Conservation (phyloP, 345 rosid genomes). For the Eutrema heterophyllum region DNA sequence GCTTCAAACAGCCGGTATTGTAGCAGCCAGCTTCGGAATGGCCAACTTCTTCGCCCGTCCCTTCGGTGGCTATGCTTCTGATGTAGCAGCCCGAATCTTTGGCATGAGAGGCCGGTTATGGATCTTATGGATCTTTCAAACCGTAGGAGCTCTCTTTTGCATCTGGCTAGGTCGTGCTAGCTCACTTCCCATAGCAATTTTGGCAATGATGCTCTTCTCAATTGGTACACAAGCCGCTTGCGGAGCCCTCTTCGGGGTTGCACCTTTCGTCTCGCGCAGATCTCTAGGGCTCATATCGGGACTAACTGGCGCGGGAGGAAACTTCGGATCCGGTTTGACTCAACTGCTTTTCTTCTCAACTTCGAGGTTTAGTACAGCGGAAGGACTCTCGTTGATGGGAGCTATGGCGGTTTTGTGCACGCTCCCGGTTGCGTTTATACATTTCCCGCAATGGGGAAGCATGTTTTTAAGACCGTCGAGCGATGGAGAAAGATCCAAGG, state of each 20-base stretch:
- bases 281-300: slow-evolving; percentile 80
- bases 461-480: slow-evolving; percentile 60
- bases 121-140: slow-evolving; percentile 69
- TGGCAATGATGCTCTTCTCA: slow-evolving; percentile 75
- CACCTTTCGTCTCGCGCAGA: slow-evolving; percentile 68
- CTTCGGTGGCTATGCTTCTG: slow-evolving; percentile 70
- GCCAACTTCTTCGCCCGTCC: slow-evolving; percentile 77
- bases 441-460: slow-evolving; percentile 85
- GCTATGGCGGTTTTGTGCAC: slow-evolving; percentile 62
- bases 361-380: slow-evolving; percentile 44
- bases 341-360: slow-evolving; percentile 62
- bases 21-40: slow-evolving; percentile 86
- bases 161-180: slow-evolving; percentile 67
- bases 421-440: slow-evolving; percentile 53
- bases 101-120: slow-evolving; percentile 89
- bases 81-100: slow-evolving; percentile 44
- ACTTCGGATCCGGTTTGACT: slow-evolving; percentile 76
- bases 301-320: slow-evolving; percentile 71
- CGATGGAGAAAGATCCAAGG: slow-evolving; percentile 39
- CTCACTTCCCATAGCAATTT: slow-evolving; percentile 60
- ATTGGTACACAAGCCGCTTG: slow-evolving; percentile 82
- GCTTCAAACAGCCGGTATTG: slow-evolving; percentile 68
- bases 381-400: slow-evolving; percentile 67
- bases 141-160: slow-evolving; percentile 68
- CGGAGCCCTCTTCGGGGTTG: slow-evolving; percentile 74